Conservation (phyloP, 805 yeast species). For the Starmerella sp. region DNA sequence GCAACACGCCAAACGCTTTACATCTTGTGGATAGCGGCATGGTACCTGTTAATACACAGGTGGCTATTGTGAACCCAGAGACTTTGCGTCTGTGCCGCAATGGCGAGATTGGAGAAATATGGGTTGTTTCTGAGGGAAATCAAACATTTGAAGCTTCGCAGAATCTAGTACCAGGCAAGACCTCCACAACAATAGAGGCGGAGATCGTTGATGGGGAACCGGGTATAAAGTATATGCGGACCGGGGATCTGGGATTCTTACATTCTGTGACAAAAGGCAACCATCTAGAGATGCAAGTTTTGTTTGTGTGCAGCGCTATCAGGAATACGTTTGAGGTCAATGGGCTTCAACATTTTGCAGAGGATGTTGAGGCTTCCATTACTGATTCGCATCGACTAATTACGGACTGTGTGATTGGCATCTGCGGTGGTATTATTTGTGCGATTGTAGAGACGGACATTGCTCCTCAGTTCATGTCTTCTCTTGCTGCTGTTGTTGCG, state of each 20-base stretch:
- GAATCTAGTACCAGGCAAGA: slow-evolving; percentile 38
- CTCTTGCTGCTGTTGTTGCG: slow-evolving; percentile 73
- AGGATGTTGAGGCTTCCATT: slow-evolving; percentile 65
- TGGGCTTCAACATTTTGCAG: slow-evolving; percentile 85
- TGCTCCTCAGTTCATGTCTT: slow-evolving; percentile 40
- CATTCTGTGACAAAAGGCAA: slow-evolving; percentile 49
- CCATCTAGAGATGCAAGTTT: slow-evolving; percentile 52
- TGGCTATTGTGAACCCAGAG: slow-evolving; percentile 92
- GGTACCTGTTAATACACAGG: slow-evolving; percentile 88
- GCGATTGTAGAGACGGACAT: slow-evolving; percentile 51
- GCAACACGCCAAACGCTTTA: slow-evolving; percentile 54
- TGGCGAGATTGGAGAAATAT: slow-evolving; percentile 94
- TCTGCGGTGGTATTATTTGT: slow-evolving; percentile 63
- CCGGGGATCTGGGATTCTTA: slow-evolving; percentile 90
- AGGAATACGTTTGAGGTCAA: slow-evolving; percentile 80
- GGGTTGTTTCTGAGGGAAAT: slow-evolving; percentile 89
- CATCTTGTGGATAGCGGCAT: slow-evolving; percentile 89
- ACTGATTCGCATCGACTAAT: slow-evolving; percentile 40
- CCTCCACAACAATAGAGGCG: slow-evolving; percentile 35
- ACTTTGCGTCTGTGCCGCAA: slow-evolving; percentile 64
- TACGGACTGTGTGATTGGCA: slow-evolving; percentile 55
- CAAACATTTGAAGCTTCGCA: slow-evolving; percentile 46
- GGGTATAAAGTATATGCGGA: slow-evolving; percentile 58
- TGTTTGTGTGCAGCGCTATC: slow-evolving; percentile 75
- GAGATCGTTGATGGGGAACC: slow-evolving; percentile 53